A percentile compares a stretch with the other conserved stretches of the same genome.
Conservation (phyloP, 495 filamentous ascomycete genomes). For the Bombardia bombarda region DNA sequence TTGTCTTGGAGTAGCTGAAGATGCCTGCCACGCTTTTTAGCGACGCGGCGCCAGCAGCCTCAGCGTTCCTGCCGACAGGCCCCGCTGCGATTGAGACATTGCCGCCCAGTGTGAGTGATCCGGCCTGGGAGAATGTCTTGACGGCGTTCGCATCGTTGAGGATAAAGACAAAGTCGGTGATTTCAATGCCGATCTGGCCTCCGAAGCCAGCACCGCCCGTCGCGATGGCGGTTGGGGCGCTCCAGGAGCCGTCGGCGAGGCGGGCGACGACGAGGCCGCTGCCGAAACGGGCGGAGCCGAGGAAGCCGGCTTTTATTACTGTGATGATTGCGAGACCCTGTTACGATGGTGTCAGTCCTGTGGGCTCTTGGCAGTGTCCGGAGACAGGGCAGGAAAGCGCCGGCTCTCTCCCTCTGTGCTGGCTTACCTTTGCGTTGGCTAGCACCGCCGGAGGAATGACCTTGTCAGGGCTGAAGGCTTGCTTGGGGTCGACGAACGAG, state of each 20-base stretch:
- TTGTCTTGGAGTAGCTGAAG: conserved; percentile 95
- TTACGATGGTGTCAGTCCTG: neutral
- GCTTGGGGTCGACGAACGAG: conserved; percentile 89
- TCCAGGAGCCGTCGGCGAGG: conserved; percentile 87
- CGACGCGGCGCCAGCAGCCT: conserved; percentile 91
- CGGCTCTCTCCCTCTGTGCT: too few relatives aligned
- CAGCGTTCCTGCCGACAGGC: conserved; percentile 88
- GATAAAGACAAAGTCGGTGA: conserved; percentile 98
- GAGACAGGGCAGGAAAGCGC: too few relatives aligned
- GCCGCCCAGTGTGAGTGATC: conserved; percentile 84
- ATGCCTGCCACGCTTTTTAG: conserved; percentile 82
- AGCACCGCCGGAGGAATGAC: conserved; percentile 90
- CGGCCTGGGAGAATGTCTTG: conserved; percentile 87
- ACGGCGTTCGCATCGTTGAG: conserved; percentile 90
- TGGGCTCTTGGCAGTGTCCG: too few relatives aligned
- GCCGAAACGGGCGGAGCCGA: conserved; percentile 86
- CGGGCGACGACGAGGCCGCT: conserved; percentile 91
- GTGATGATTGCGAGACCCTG: conserved; percentile 93
- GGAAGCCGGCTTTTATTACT: conserved; percentile 91
- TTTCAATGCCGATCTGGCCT: conserved; percentile 93
- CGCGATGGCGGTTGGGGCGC: conserved; percentile 84
- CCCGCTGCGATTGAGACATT: conserved; percentile 96
- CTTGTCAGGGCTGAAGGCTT: conserved; percentile 94
- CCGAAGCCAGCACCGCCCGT: conserved; percentile 90
- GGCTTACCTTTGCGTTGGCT: conserved; percentile 76